A percentile compares a stretch with the other conserved stretches of the same genome.
These are phyloP conservation scores for Dryas alaskensis DNA, from an alignment of 306 rosid genomes.

Conservation along the genomic window DNA sequence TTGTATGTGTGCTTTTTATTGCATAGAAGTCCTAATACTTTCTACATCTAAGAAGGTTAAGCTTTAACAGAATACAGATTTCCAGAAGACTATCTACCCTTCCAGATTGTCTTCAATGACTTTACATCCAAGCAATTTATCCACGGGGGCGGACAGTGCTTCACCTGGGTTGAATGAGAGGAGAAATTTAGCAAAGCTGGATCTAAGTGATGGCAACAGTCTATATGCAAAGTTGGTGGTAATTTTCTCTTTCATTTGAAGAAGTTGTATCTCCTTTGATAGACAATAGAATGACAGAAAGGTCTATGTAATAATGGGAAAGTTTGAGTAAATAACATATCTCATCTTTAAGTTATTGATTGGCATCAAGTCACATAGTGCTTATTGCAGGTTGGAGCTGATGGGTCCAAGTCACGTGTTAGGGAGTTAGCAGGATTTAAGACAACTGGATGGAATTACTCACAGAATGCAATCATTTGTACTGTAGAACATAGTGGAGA, in stretches of 20 bases:
- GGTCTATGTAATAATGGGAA: neutral
- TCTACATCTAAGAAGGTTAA: slow-evolving; percentile 31
- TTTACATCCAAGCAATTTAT: slow-evolving; percentile 42
- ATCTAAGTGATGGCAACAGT: slow-evolving; percentile 75
- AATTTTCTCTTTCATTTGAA: slow-evolving; percentile 27
- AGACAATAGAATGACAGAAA: neutral
- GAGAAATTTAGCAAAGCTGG: slow-evolving; percentile 60
- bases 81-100: slow-evolving; percentile 62
- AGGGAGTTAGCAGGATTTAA: slow-evolving; percentile 78
- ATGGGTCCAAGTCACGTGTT: slow-evolving; percentile 86
- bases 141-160: slow-evolving; percentile 35
- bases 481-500: slow-evolving; percentile 70
- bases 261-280: slow-evolving; percentile 8
- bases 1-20: neutral
- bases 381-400: slow-evolving; percentile 80
- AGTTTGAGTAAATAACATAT: slow-evolving; percentile 19
- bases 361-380: slow-evolving; percentile 21
- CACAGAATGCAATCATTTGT: slow-evolving; percentile 88
- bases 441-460: slow-evolving; percentile 91
- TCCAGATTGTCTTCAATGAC: slow-evolving; percentile 58
- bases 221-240: slow-evolving; percentile 90
- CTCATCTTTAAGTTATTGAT: slow-evolving; percentile 15
- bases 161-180: slow-evolving; percentile 41
- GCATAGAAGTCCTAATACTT: slow-evolving; percentile 5
- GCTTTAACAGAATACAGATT: slow-evolving; percentile 59